Conservation (phyloP, 1,284 basidiomycete species). For the Athelia sp. region DNA sequence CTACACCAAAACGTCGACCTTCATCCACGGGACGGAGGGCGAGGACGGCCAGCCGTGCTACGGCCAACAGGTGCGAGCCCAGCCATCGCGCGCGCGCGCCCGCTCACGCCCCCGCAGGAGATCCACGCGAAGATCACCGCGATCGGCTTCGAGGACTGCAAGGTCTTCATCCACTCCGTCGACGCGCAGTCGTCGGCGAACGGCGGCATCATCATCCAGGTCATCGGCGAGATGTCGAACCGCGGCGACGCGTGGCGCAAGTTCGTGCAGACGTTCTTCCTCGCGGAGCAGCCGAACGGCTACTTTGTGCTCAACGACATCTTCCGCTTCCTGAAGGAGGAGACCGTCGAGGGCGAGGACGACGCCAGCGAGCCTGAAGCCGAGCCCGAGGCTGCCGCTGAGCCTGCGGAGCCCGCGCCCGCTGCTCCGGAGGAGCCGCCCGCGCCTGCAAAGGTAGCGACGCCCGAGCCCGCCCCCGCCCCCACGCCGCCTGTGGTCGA, state of each 20-base stretch:
- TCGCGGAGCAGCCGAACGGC: constrained; percentile 97
- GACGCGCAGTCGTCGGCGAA: constrained; percentile 92
- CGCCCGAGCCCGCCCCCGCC: constrained; percentile 29
- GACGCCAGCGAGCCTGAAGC: constrained; percentile 47
- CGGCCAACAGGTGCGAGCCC: constrained; percentile 78
- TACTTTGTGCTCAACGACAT: constrained; percentile 99
- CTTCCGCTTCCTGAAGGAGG: constrained; percentile 98
- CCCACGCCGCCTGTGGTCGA: constrained; percentile 31
- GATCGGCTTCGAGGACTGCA: constrained; percentile 94
- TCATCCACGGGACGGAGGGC: constrained; percentile 94
- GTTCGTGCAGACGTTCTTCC: constrained; percentile 99
- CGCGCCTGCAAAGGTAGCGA: constrained; percentile 20
- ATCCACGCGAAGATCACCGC: constrained; percentile 95
- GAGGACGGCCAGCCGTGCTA: constrained; percentile 86
- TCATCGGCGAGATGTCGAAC: constrained; percentile 98
- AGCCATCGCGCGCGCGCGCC: constrained; percentile 8
- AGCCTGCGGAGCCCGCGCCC: constrained; percentile 23
- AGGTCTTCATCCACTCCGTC: constrained; percentile 95
- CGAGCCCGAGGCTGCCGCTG: constrained; percentile 20
- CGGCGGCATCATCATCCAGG: constrained; percentile 97
- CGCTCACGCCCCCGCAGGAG: constrained; percentile 53
- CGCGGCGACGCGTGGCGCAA: constrained; percentile 90
- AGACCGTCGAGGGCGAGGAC: constrained; percentile 71
- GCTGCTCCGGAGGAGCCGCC: constrained; percentile 19
- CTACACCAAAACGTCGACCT: constrained; percentile 97